phyloP scores from a whole-genome alignment of 257 asterid genomes.

The Solanum corneliomulleri region DNA sequence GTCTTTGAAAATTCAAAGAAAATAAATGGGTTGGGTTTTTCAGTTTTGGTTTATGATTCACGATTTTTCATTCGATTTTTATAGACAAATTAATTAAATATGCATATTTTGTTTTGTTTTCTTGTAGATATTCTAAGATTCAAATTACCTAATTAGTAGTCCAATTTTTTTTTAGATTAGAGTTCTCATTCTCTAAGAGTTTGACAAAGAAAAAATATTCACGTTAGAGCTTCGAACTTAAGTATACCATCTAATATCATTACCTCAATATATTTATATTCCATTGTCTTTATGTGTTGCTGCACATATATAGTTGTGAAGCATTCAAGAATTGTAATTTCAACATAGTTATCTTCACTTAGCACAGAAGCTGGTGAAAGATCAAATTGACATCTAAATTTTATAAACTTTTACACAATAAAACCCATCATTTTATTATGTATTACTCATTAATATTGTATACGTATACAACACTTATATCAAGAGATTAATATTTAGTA shows the following conservation, averaged over 20 bases:
- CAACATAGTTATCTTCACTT: not conserved
- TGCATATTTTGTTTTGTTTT: not conserved
- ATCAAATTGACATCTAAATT: not conserved
- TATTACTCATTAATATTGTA: not conserved
- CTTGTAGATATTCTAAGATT: not conserved
- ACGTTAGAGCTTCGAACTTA: too few relatives aligned
- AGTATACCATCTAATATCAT: not conserved
- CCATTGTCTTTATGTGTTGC: not conserved
- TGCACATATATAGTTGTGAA: not conserved
- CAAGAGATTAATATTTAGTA: too few relatives aligned
- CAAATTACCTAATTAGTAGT: too few relatives aligned
- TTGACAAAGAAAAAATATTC: not conserved
- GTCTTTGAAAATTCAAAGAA: not conserved
- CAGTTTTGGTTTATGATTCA: not conserved
- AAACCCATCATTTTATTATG: not conserved
- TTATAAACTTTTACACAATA: too few relatives aligned
- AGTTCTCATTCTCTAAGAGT: not conserved
- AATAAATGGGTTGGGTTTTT: not conserved
- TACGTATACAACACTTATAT: not conserved
- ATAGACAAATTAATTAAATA: too few relatives aligned
- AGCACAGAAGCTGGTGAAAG: not conserved
- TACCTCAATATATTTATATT: not conserved
- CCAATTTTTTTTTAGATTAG: not conserved
- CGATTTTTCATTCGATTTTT: too few relatives aligned
- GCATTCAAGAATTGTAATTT: not conserved